Conservation (phyloP, 768 basidiomycete genomes). For the Cystobasidiopsis lactophilus region DNA sequence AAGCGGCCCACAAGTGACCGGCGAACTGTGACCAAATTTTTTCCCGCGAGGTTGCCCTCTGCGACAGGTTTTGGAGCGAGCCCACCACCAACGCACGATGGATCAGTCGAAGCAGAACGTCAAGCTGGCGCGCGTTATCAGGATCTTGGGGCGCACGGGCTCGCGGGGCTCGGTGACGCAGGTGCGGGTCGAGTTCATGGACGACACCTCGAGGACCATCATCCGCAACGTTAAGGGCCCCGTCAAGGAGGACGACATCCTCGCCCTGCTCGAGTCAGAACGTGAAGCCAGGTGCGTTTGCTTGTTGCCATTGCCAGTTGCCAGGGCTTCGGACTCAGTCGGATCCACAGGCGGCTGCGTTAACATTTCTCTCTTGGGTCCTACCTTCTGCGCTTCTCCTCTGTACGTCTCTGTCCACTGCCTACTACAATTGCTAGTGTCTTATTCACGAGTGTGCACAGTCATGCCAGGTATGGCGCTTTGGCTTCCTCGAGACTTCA, state of each 20-base stretch:
- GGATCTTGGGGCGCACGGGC: conserved; percentile 96
- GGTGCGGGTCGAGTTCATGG: conserved; percentile 98
- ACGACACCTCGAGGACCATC: conserved; percentile 82
- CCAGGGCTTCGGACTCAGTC: too few species aligned
- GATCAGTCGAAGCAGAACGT: conserved; percentile 54
- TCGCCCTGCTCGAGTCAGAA: conserved; percentile 90
- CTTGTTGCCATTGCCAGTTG: too few species aligned
- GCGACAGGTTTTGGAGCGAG: too few species aligned
- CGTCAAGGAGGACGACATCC: conserved; percentile 82
- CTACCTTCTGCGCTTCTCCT: background rate
- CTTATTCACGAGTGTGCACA: too few species aligned
- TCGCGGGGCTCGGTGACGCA: conserved; percentile 98
- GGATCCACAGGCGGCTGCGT: background rate
- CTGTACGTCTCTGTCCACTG: too few species aligned
- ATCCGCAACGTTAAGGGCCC: conserved; percentile 99
- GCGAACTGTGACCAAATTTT: too few species aligned
- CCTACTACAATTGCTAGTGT: too few species aligned
- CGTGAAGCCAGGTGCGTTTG: conserved; percentile 86
- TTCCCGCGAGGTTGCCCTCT: too few species aligned
- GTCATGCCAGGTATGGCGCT: too few species aligned
- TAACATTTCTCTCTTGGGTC: background rate
- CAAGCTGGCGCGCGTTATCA: conserved; percentile 60
- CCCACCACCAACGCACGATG: too few species aligned
- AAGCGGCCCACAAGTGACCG: too few species aligned
- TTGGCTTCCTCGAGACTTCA: too few species aligned